A percentile compares a stretch with the other conserved stretches of the same genome.
Evolutionary conservation across 345 rosid species (phyloP).

Genomic region (Anastatica hierochuntica): DNA sequence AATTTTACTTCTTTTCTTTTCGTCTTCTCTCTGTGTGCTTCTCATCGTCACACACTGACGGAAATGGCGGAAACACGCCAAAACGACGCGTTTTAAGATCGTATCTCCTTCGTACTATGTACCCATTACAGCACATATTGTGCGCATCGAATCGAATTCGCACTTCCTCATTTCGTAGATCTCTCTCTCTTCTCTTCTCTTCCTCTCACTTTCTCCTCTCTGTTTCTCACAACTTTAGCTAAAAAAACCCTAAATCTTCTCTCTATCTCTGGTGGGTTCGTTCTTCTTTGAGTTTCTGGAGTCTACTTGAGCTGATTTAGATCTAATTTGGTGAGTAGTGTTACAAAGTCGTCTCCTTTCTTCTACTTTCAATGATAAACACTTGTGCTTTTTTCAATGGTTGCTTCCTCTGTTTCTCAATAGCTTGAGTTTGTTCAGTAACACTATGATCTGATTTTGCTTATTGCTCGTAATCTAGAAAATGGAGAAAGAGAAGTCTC

Average conservation of each 20-base stretch:
- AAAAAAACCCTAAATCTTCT: not conserved
- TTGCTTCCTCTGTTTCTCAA: not conserved
- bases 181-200: not conserved
- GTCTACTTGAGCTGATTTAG: not conserved
- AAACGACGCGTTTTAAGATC: constrained; percentile 22
- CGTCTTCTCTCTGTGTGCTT: not conserved
- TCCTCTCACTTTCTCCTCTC: not conserved
- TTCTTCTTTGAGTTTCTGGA: not conserved
- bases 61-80: no score
- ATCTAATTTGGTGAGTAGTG: constrained; percentile 12
- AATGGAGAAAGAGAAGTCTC: constrained; percentile 68
- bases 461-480: not conserved
- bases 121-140: no score
- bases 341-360: constrained; percentile 16
- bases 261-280: not conserved
- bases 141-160: no score
- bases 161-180: not conserved
- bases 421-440: not conserved
- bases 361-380: not conserved
- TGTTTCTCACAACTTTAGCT: not conserved
- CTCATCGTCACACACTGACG: not conserved
- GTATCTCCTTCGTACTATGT: no score
- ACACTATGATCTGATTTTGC: not conserved
- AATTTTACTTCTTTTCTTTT: not conserved
- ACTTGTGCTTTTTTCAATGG: not conserved